phyloP scores from a whole-genome alignment of 768 basidiomycete species.

The Agaricus blazei region DNA sequence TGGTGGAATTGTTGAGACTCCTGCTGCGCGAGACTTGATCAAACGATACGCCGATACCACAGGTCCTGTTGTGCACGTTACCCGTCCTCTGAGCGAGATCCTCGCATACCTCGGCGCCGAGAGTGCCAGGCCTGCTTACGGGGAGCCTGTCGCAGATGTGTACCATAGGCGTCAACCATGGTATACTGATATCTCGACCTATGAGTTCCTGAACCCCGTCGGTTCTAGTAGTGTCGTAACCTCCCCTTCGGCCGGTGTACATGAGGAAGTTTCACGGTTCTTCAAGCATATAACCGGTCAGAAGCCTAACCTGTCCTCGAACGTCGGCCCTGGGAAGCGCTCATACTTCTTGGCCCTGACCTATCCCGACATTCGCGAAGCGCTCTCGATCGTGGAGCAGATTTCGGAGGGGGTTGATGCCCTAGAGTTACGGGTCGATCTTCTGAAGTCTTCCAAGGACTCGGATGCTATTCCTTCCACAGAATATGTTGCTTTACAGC shows the following conservation, averaged over 20 bases:
- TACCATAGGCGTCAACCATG: slow-evolving; percentile 80
- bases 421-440: slow-evolving; percentile 90
- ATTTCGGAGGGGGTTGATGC: slow-evolving; percentile 85
- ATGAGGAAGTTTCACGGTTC: slow-evolving; percentile 72
- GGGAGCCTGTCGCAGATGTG: slow-evolving; percentile 81
- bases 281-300: slow-evolving; percentile 83
- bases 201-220: slow-evolving; percentile 80
- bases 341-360: slow-evolving; percentile 93
- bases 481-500: slow-evolving; percentile 74
- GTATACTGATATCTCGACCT: slow-evolving; percentile 77
- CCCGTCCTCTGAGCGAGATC: slow-evolving; percentile 76
- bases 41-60: slow-evolving; percentile 52
- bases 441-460: slow-evolving; percentile 55
- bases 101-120: slow-evolving; percentile 76
- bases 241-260: slow-evolving; percentile 28
- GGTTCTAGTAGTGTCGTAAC: slow-evolving; percentile 21
- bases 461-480: slow-evolving; percentile 54
- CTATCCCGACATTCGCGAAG: slow-evolving; percentile 79
- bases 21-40: slow-evolving; percentile 67
- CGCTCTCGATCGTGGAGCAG: slow-evolving; percentile 63
- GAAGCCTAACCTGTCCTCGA: slow-evolving; percentile 56
- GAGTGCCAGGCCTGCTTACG: slow-evolving; percentile 79
- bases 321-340: slow-evolving; percentile 47
- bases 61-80: slow-evolving; percentile 82
- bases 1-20: slow-evolving; percentile 90